Conservation (phyloP, 352 stramenopile species). For the Phytophthora foliorum region DNA sequence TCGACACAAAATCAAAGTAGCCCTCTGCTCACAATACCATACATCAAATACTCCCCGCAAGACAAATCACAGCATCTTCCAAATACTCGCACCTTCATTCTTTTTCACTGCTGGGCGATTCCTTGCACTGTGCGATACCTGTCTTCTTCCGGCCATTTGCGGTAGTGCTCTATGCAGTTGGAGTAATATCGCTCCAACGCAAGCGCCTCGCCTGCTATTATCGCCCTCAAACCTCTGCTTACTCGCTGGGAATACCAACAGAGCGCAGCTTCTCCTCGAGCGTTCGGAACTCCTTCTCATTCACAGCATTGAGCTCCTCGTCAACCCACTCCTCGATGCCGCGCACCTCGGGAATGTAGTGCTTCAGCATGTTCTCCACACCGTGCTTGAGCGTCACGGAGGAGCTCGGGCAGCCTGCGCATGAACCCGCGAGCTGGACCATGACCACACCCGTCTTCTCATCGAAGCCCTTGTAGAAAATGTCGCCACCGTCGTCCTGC, state of each 20-base stretch:
- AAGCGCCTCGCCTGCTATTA: slow-evolving; percentile 20
- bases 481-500: slow-evolving; percentile 99
- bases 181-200: slow-evolving; percentile 2
- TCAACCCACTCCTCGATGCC: slow-evolving; percentile 85
- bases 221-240: slow-evolving; percentile 17
- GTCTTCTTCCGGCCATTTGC: not conserved
- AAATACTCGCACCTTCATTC: slow-evolving; percentile 42
- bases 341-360: slow-evolving; percentile 99
- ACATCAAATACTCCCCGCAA: slow-evolving; percentile 2
- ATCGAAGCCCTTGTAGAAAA: slow-evolving; percentile 98
- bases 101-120: slow-evolving; percentile 15
- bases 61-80: slow-evolving; percentile 5
- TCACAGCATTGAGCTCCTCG: slow-evolving; percentile 81
- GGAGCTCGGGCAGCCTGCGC: slow-evolving; percentile 97
- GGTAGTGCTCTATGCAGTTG: slow-evolving; percentile 29
- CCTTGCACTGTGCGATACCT: slow-evolving; percentile 12
- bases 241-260: slow-evolving; percentile 84
- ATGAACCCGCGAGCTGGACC: slow-evolving; percentile 95
- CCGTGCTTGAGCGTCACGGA: slow-evolving; percentile 99
- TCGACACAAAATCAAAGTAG: not conserved
- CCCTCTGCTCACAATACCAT: slow-evolving; percentile 9
- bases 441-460: slow-evolving; percentile 93
- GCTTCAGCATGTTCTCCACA: slow-evolving; percentile 99
- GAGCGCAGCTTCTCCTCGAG: slow-evolving; percentile 87
- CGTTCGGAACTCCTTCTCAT: slow-evolving; percentile 84